These are phyloP conservation scores for Malbranchea zuffiana DNA, from an alignment of 2,329 filamentous ascomycete species.

Conservation along the genomic window DNA sequence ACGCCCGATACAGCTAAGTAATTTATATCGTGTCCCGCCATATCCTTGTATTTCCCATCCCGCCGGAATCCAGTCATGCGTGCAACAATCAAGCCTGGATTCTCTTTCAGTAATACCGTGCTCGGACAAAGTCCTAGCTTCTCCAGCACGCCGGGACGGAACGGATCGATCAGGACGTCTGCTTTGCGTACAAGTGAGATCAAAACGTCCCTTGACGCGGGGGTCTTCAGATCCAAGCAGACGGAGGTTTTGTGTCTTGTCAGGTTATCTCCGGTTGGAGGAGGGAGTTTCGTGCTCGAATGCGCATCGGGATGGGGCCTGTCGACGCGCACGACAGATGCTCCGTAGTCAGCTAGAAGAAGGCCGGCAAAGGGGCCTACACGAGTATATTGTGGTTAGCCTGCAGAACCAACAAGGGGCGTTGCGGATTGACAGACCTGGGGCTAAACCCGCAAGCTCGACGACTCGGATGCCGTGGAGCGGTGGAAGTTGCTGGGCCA, in stretches of 20 bases:
- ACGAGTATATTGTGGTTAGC: conserved; percentile 6
- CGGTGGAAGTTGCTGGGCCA: conserved; percentile 11
- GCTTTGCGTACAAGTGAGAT: conserved; percentile 50
- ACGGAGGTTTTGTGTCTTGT: conserved; percentile 73
- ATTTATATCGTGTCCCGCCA: conserved; percentile 95
- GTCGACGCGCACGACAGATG: conserved; percentile 78
- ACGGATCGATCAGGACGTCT: conserved; percentile 87
- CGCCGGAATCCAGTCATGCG: conserved; percentile 84
- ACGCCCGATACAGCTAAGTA: conserved; percentile 84
- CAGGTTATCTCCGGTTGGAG: conserved; percentile 57
- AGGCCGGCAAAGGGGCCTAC: conserved; percentile 78
- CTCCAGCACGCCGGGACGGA: conserved; percentile 82
- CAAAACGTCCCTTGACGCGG: conserved; percentile 53
- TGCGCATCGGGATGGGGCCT: conserved; percentile 40
- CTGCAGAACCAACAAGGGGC: not conserved
- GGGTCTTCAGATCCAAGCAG: conserved; percentile 63
- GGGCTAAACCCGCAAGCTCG: conserved; percentile 22
- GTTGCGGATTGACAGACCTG: conserved; percentile 16
- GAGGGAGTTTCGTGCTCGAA: conserved; percentile 27
- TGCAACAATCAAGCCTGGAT: conserved; percentile 67
- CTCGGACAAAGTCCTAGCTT: conserved; percentile 65
- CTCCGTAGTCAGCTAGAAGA: conserved; percentile 80
- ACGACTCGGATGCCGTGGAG: conserved; percentile 20
- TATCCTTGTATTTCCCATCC: conserved; percentile 71
- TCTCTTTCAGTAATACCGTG: conserved; percentile 51